phyloP scores from a whole-genome alignment of 306 rosid species.

The Lathyrus sativus region DNA sequence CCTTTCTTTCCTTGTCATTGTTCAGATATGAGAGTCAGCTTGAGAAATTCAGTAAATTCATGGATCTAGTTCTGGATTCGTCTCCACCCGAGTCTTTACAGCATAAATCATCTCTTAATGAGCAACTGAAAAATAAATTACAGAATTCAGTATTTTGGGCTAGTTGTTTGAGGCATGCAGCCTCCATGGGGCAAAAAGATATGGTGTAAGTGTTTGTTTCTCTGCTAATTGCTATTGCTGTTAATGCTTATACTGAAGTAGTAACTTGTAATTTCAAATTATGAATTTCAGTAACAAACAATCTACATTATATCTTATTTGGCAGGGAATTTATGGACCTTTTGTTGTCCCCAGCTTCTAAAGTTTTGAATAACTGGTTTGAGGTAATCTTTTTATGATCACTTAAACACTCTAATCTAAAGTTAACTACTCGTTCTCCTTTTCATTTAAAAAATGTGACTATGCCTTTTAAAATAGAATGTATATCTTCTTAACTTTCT shows the following conservation, averaged over 20 bases:
- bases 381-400: constrained; percentile 57
- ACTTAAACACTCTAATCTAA: constrained; percentile 42
- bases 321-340: constrained; percentile 91
- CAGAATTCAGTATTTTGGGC: constrained; percentile 88
- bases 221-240: constrained; percentile 22
- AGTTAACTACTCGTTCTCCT: constrained; percentile 65
- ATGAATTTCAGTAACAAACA: constrained; percentile 16
- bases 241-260: constrained; percentile 6
- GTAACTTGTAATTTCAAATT: constrained; percentile 33
- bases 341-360: constrained; percentile 82
- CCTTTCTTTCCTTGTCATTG: background rate
- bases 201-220: constrained; percentile 68
- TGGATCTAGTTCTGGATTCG: constrained; percentile 84
- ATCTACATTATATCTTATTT: constrained; percentile 27
- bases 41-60: constrained; percentile 76
- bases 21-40: constrained; percentile 82
- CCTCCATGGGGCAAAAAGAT: constrained; percentile 81
- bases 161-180: constrained; percentile 56
- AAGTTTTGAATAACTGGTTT: constrained; percentile 94
- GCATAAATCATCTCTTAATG: constrained; percentile 52
- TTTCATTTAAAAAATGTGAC: constrained; percentile 15
- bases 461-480: constrained; percentile 20
- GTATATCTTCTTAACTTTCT: constrained; percentile 7
- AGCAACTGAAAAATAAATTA: constrained; percentile 65
- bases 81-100: constrained; percentile 80